Evolutionary conservation across 371 early-diverging fungal genomes (phyloP).

Genomic region (Rhizopus delemar): DNA sequence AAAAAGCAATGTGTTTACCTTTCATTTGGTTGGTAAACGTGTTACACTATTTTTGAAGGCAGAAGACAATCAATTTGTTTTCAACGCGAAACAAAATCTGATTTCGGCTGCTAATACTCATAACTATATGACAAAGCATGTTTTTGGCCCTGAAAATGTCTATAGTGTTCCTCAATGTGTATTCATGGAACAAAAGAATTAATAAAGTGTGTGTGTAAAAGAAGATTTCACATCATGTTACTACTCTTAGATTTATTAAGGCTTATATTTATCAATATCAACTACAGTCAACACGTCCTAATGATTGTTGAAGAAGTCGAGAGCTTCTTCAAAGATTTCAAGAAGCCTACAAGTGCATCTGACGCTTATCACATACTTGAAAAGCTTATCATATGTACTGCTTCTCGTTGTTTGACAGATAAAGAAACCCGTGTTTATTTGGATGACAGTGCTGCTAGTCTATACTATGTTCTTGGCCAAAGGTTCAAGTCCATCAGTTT

Average conservation of each 20-base stretch:
- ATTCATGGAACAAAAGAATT: constrained; percentile 97
- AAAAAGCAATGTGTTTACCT: constrained; percentile 93
- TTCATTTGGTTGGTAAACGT: constrained; percentile 87
- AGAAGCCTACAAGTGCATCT: constrained; percentile 38
- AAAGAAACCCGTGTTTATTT: constrained; percentile 86
- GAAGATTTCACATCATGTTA: not conserved
- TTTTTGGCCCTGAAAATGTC: constrained; percentile 95
- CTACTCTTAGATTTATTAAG: constrained; percentile 79
- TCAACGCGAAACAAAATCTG: constrained; percentile 87
- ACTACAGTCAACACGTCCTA: constrained; percentile 69
- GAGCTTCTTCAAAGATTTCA: constrained; percentile 51
- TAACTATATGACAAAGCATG: constrained; percentile 89
- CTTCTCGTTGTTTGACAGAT: constrained; percentile 92
- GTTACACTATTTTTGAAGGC: constrained; percentile 88
- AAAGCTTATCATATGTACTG: constrained; percentile 92
- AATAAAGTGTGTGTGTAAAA: not conserved
- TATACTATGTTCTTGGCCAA: constrained; percentile 93
- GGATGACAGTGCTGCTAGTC: constrained; percentile 72
- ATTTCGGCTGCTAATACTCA: constrained; percentile 95
- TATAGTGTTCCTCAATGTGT: constrained; percentile 91
- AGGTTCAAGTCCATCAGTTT: constrained; percentile 96
- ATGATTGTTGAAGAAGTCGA: constrained; percentile 82
- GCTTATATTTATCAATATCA: constrained; percentile 26
- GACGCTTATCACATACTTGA: constrained; percentile 85
- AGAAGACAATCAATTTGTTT: constrained; percentile 95